Conservation (phyloP, 306 rosid genomes). For the Luffa aegyptiaca region DNA sequence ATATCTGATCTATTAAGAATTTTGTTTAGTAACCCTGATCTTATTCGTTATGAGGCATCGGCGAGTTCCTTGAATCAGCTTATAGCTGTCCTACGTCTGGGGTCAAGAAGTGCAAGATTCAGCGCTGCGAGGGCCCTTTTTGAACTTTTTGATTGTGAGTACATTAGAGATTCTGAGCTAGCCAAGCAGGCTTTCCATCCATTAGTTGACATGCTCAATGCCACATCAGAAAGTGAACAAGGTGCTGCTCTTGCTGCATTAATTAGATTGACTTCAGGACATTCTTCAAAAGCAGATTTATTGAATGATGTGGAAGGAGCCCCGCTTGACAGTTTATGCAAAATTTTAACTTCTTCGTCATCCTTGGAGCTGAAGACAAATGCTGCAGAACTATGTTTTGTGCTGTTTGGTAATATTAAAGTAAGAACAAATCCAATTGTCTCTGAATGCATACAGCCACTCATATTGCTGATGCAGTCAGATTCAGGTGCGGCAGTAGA, state of each 20-base stretch:
- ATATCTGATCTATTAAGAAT: conserved; percentile 79
- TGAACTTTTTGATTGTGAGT: conserved; percentile 64
- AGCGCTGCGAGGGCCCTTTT: conserved; percentile 83
- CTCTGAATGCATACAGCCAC: conserved; percentile 65
- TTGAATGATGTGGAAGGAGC: conserved; percentile 74
- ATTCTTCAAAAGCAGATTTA: conserved; percentile 45
- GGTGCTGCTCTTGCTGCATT: conserved; percentile 79
- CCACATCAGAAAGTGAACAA: conserved; percentile 75
- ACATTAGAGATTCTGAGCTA: conserved; percentile 65
- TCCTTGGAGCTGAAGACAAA: conserved; percentile 63
- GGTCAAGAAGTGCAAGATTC: conserved; percentile 91
- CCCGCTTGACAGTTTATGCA: conserved; percentile 66
- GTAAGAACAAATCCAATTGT: conserved; percentile 66
- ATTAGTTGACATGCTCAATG: conserved; percentile 80
- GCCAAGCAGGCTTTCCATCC: conserved; percentile 84
- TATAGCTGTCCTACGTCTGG: conserved; percentile 88
- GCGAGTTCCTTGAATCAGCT: conserved; percentile 79
- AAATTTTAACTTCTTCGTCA: conserved; percentile 58
- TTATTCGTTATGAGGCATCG: conserved; percentile 72
- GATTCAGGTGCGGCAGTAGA: conserved; percentile 50
- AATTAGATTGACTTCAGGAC: conserved; percentile 65
- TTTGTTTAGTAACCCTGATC: conserved; percentile 72
- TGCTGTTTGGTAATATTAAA: conserved; percentile 53
- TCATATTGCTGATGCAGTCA: conserved; percentile 69
- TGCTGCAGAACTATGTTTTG: conserved; percentile 76